phyloP scores from a whole-genome alignment of 345 rosid species.

The Luvunga scandens region DNA sequence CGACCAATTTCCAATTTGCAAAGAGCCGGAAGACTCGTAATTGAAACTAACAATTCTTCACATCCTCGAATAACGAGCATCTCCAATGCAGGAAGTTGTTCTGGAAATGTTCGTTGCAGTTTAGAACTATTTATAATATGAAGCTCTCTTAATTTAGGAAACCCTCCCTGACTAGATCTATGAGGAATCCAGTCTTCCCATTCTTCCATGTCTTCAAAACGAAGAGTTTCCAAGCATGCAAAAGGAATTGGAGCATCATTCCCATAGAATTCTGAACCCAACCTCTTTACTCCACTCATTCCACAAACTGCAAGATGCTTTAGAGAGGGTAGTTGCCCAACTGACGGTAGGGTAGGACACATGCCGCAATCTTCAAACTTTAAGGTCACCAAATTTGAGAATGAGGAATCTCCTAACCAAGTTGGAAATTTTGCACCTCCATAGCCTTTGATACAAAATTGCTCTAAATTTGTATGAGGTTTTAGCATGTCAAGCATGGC shows the following conservation, averaged over 20 bases:
- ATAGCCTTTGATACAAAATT: background rate
- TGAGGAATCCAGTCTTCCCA: slow-evolving; percentile 33
- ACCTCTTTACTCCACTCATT: background rate
- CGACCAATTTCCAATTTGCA: background rate
- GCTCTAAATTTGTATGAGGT: background rate
- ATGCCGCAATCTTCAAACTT: background rate
- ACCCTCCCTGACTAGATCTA: background rate
- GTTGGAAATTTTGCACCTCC: background rate
- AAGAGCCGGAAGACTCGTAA: background rate
- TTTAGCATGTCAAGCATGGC: background rate
- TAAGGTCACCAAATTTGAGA: background rate
- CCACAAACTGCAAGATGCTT: background rate
- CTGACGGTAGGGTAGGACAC: background rate
- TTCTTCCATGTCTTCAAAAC: slow-evolving; percentile 21
- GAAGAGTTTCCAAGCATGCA: background rate
- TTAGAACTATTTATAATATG: slow-evolving; percentile 23
- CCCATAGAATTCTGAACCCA: slow-evolving; percentile 8
- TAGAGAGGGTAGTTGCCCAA: slow-evolving; percentile 1
- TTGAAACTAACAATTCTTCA: background rate
- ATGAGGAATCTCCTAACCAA: slow-evolving; percentile 20
- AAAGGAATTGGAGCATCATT: background rate
- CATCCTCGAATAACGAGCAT: slow-evolving; percentile 3
- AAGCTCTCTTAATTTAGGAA: slow-evolving; percentile 31
- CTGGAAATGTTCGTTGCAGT: slow-evolving; percentile 19
- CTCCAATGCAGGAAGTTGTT: slow-evolving; percentile 7